Conservation (phyloP, 2,329 filamentous ascomycete species). For the Xylariaceae sp. region DNA sequence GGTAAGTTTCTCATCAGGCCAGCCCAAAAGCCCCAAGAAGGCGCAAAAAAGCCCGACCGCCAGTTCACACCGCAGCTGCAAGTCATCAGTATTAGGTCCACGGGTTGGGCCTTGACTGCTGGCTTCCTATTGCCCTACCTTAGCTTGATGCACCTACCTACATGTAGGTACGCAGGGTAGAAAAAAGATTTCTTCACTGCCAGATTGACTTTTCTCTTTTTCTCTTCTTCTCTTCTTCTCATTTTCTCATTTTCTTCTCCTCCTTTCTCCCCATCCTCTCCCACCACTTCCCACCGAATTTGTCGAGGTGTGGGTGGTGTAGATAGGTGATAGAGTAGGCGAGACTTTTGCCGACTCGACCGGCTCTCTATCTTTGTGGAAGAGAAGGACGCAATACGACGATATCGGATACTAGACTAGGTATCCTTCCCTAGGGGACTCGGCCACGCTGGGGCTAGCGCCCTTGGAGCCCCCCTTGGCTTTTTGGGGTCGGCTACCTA, state of each 20-base stretch:
- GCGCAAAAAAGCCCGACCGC: conserved; percentile 24
- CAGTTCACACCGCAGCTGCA: conserved; percentile 29
- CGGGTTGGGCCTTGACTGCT: conserved; percentile 20
- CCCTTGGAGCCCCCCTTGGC: conserved; percentile 13
- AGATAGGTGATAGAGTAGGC: conserved; percentile 14
- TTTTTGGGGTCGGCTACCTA: background rate
- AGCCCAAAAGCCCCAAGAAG: background rate
- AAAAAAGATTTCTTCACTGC: conserved; percentile 14
- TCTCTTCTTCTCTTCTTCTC: background rate
- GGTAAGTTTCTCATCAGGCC: too few species aligned
- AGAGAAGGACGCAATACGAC: conserved; percentile 10
- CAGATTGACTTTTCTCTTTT: background rate
- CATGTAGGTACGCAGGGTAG: conserved; percentile 18
- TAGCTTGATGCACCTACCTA: conserved; percentile 10
- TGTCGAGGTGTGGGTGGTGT: conserved; percentile 20
- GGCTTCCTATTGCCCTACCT: conserved; percentile 2
- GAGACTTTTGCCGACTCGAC: conserved; percentile 15
- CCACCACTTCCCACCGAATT: background rate
- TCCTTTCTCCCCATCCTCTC: conserved; percentile 6
- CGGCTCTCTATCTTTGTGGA: conserved; percentile 6
- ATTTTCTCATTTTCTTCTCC: background rate
- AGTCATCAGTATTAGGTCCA: background rate
- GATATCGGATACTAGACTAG: too few species aligned
- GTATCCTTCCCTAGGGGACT: conserved; percentile 2
- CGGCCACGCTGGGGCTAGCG: conserved; percentile 23